Evolutionary conservation across 352 stramenopile species (phyloP), one percentile per base, ranked within the genome.

Genomic region (Phytophthora pseudosyringae): DNA sequence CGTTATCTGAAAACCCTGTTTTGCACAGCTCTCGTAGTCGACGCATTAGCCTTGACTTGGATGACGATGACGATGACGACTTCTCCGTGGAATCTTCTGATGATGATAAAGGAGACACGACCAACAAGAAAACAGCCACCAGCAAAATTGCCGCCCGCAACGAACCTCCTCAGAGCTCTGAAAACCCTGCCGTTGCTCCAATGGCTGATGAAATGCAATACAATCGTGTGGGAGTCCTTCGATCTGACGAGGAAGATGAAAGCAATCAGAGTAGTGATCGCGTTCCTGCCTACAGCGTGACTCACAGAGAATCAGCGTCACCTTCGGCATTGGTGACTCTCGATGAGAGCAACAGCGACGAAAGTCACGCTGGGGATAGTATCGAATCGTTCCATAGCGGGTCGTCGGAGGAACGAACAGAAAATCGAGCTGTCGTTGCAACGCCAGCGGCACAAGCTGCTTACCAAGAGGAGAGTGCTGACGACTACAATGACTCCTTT

Each of bases 31-130:
- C 50, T 10, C 59, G 60, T 4, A 66, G 39, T 21, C 65, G 68
- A 33, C 69, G 65, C 8, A 13, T 89, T 15, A 71, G 87, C 59
- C 59, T 88, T 61, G 86, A 80, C 28, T 38, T 80, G 16, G 82
- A 91, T 38, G 79, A 89, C 26, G 76, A 88, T 13, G 69, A 21
- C 21, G 21, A 21, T 21, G n/a, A 83, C 13, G 70, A 82, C 2
- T 68, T 82, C 26, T 80, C 71, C 31, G 49, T 81, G 16, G 68
- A 83, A 46, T 82, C 50, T 16, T 59, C 38, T 33, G 33, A 31
- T 38, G 60, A 50, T 5, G 48, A 57, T 16, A 48, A 54, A 45
- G 26, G 50, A 44, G 21, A 31, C n/a, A 44, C 21, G n/a, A 46
- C 7, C 9, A 47, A 25, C 6, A 52, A 56, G 18, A 28, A 31